Conservation (phyloP, 805 yeast species). For the Ogataea paradorogensis region DNA sequence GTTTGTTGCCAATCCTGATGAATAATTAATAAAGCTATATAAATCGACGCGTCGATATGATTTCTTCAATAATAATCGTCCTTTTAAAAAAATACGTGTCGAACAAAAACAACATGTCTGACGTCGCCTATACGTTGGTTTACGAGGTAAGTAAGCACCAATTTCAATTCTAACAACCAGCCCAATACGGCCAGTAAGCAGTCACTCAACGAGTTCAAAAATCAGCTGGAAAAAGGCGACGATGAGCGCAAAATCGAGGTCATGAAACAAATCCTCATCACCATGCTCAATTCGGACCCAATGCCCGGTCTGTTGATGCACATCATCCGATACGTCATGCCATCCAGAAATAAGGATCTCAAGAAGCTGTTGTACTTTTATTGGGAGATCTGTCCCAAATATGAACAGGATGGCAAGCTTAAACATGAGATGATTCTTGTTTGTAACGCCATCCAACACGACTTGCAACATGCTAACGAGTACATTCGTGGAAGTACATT, state of each 20-base stretch:
- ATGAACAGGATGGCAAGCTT: conserved; percentile 83
- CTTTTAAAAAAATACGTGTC: conserved; percentile 19
- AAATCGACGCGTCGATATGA: conserved; percentile 11
- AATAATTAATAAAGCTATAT: not conserved
- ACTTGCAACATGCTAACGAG: conserved; percentile 97
- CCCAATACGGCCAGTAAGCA: conserved; percentile 63
- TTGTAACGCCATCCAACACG: conserved; percentile 96
- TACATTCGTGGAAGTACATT: conserved; percentile 93
- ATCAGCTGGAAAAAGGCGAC: conserved; percentile 78
- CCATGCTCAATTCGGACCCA: conserved; percentile 90
- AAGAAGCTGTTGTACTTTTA: conserved; percentile 91
- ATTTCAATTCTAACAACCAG: conserved; percentile 22
- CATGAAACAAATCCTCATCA: conserved; percentile 81
- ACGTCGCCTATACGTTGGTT: conserved; percentile 70
- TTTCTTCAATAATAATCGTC: not conserved
- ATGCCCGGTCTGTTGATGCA: conserved; percentile 94
- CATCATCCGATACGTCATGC: conserved; percentile 95
- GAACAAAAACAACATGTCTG: conserved; percentile 26
- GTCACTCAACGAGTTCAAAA: conserved; percentile 69
- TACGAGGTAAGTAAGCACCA: conserved; percentile 46
- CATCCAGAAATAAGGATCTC: conserved; percentile 84
- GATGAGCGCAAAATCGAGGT: conserved; percentile 86
- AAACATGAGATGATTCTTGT: conserved; percentile 98
- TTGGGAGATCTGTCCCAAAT: conserved; percentile 97
- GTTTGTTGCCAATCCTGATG: conserved; percentile 59